Conservation (phyloP, 257 asterid genomes). For the Marsdenia floribunda region DNA sequence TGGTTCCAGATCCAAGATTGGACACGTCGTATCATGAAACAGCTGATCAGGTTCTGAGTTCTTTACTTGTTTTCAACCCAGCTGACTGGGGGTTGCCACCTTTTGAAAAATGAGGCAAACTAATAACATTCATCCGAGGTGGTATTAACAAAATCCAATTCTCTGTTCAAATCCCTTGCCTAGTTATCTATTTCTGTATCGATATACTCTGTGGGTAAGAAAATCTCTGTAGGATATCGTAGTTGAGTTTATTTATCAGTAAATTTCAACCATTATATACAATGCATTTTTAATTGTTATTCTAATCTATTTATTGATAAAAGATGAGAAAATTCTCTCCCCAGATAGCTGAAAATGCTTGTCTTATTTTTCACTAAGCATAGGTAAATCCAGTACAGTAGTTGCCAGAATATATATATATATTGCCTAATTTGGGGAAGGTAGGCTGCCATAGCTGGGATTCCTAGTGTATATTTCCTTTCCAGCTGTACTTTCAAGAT, state of each 20-base stretch:
- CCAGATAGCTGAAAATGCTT: background rate
- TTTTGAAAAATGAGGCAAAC: constrained; percentile 36
- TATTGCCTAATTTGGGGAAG: background rate
- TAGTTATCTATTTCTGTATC: background rate
- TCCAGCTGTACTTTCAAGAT: background rate
- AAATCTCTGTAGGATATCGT: background rate
- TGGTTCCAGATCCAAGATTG: constrained; percentile 94
- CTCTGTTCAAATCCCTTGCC: background rate
- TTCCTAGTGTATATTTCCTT: background rate
- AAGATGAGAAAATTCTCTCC: background rate
- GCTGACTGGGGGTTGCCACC: constrained; percentile 78
- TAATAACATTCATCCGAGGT: constrained; percentile 12
- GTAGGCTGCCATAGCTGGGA: background rate
- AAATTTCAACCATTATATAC: background rate
- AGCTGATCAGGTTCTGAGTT: constrained; percentile 74
- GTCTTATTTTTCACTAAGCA: background rate
- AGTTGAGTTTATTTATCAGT: background rate
- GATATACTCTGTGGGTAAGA: background rate
- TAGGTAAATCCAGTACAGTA: background rate
- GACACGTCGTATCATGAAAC: constrained; percentile 55
- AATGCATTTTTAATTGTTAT: background rate
- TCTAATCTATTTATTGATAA: background rate
- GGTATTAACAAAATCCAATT: background rate
- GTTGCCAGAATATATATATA: background rate
- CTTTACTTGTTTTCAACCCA: constrained; percentile 74